These are phyloP conservation scores for Lepiota brunneoincarnata DNA, from an alignment of 768 basidiomycete genomes.

Conservation along the genomic window DNA sequence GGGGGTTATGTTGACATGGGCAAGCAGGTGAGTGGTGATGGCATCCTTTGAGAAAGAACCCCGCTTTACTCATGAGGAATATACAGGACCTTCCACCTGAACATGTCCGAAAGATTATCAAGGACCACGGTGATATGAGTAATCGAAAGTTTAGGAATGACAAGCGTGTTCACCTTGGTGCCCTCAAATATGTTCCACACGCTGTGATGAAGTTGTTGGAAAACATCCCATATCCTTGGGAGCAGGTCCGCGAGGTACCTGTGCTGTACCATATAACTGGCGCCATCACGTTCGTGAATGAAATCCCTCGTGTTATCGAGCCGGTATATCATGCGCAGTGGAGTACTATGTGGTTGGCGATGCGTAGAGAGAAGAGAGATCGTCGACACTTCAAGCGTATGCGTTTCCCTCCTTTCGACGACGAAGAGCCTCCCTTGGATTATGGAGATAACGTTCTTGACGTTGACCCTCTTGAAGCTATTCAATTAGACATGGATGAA, in stretches of 20 bases:
- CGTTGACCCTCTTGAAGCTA: conserved; percentile 96
- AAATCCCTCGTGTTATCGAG: conserved; percentile 94
- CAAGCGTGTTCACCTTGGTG: conserved; percentile 98
- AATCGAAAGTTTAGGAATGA: conserved; percentile 99
- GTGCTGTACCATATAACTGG: conserved; percentile 99
- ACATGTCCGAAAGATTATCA: conserved; percentile 98
- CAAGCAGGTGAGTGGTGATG: conserved; percentile 67
- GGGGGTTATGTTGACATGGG: conserved; percentile 91
- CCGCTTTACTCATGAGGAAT: conserved; percentile 19
- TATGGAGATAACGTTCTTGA: conserved; percentile 99
- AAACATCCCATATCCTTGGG: conserved; percentile 97
- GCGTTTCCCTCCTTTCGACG: conserved; percentile 99
- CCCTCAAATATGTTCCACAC: conserved; percentile 97
- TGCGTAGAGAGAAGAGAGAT: conserved; percentile 98
- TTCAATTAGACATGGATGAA: conserved; percentile 91
- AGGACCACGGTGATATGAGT: conserved; percentile 99
- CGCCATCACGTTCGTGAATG: conserved; percentile 99
- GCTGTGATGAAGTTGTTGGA: conserved; percentile 99
- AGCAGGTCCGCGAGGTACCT: conserved; percentile 98
- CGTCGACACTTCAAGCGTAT: conserved; percentile 99
- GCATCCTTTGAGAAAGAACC: conserved; percentile 7
- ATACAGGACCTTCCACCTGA: conserved; percentile 90
- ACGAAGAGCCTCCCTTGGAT: conserved; percentile 98
- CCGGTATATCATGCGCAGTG: conserved; percentile 99
- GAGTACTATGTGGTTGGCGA: conserved; percentile 99